Evolutionary conservation across 1,284 basidiomycete species (phyloP), one percentile per base, ranked within the genome.

Genomic region (Sanghuangporus baumii): DNA sequence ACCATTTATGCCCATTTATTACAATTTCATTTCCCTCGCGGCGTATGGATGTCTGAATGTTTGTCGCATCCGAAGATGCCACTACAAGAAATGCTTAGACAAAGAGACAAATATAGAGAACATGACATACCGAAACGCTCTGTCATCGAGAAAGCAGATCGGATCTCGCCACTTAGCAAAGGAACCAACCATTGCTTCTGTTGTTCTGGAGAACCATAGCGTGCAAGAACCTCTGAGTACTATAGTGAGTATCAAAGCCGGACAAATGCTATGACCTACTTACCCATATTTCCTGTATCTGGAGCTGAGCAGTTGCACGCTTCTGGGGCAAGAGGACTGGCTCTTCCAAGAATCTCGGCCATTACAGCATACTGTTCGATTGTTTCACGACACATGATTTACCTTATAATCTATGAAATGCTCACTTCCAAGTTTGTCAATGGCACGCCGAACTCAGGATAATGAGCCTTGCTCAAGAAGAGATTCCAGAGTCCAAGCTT

Each of bases 1-100:
- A 87, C 96, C 96, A 98, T 84, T 99, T 99, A 77, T 96, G 94
- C 1, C 96, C 96, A 71, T 93, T 96, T 69, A 99, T 88, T 66
- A 97, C 88, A 67, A 98, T 93, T 67, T 95, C 89, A 70, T 94
- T 78, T 54, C 93, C 94, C 73, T 96, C 91, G 67, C 86, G 83
- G 54, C 85, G 83, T 64, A 96, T 94, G 37, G 92, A 93, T 14
- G 94, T 96, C 63, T 85, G 85, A 68, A 99, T 95, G 75, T 99
- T 99, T 61, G 91, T 97, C 3, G 96, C 96, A 74, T 98, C 95
- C 14, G 95, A 97, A 2, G 94, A 96, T 36, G 95, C 89, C 65
- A 97, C 94, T 94, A 66, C 6, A 52, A 18, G 43, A 9, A 55
- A 38, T 55, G 57, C 57, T 34, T 46, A 38, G 43, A 37, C 9